Evolutionary conservation across 179 eudicot species (phyloP).

Genomic region (Silene noctiflora): DNA sequence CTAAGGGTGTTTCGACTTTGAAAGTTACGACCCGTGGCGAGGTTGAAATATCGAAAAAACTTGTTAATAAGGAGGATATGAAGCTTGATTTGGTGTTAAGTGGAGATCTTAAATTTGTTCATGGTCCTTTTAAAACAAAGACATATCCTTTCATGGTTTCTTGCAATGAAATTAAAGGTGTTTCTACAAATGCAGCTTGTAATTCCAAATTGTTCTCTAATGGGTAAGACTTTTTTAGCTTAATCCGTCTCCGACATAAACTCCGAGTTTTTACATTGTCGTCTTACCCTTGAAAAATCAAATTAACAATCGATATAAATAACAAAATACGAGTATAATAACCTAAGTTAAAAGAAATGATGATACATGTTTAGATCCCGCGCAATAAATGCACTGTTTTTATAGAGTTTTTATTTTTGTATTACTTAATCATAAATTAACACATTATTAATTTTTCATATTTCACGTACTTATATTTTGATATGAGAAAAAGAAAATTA

Average conservation of each 20-base stretch:
- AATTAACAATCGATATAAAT: no score
- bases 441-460: no score
- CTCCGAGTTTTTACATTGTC: no score
- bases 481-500: no score
- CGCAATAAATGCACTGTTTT: no score
- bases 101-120: conserved; percentile 32
- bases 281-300: no score
- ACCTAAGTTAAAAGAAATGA: no score
- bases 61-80: conserved; percentile 29
- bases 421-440: no score
- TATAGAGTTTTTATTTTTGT: no score
- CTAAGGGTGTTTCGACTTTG: conserved; percentile 24
- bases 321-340: no score
- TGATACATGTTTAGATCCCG: no score
- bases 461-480: no score
- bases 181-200: conserved; percentile 20
- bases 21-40: conserved; percentile 27
- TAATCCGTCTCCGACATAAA: not conserved
- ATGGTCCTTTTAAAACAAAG: conserved; percentile 27
- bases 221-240: conserved; percentile 16
- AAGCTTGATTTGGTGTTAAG: conserved; percentile 32
- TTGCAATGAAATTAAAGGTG: conserved; percentile 22
- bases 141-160: conserved; percentile 27
- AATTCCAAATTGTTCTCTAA: conserved; percentile 23
- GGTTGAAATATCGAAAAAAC: conserved; percentile 21